Evolutionary conservation across 192 early-diverging fungal species (phyloP).

Genomic region (Coemansia interrupta): DNA sequence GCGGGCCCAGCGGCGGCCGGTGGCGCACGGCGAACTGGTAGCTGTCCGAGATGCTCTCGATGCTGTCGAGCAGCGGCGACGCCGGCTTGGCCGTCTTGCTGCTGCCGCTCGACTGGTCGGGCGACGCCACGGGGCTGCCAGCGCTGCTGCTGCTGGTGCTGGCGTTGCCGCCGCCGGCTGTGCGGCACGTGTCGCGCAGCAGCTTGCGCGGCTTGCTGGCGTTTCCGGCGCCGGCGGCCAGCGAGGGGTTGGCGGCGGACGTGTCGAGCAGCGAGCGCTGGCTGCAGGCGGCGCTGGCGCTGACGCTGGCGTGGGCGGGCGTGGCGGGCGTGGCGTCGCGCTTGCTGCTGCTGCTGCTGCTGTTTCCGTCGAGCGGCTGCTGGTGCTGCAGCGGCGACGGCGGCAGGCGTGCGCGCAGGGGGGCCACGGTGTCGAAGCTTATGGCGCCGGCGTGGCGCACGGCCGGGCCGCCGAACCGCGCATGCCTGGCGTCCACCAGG

Average conservation of each 20-base stretch:
- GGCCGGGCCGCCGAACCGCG: background rate
- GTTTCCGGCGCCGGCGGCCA: no score
- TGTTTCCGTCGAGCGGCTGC: background rate
- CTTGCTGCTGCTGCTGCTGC: background rate
- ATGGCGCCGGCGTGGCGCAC: background rate
- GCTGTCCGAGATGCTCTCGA: slow-evolving; percentile 43
- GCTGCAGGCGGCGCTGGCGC: slow-evolving; percentile 4
- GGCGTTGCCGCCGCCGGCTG: background rate
- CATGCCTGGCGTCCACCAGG: background rate
- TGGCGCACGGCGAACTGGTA: slow-evolving; percentile 49
- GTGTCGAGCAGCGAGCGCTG: slow-evolving; percentile 34
- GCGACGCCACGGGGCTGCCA: background rate
- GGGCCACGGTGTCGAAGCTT: slow-evolving; percentile 6
- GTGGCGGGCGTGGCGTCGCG: no score
- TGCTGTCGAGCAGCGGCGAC: slow-evolving; percentile 28
- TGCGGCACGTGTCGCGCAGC: slow-evolving; percentile 18
- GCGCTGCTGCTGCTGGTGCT: background rate
- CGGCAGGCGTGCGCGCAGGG: background rate
- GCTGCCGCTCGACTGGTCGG: background rate
- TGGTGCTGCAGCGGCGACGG: slow-evolving; percentile 8
- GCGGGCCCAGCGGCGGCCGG: slow-evolving; percentile 36
- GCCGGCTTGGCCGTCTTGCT: background rate
- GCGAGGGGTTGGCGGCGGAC: slow-evolving; percentile 32
- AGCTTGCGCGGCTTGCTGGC: slow-evolving; percentile 49
- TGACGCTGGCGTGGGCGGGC: background rate